These are phyloP conservation scores for Cyclotella cryptica DNA, from an alignment of 108 stramenopile species.

Conservation along the genomic window DNA sequence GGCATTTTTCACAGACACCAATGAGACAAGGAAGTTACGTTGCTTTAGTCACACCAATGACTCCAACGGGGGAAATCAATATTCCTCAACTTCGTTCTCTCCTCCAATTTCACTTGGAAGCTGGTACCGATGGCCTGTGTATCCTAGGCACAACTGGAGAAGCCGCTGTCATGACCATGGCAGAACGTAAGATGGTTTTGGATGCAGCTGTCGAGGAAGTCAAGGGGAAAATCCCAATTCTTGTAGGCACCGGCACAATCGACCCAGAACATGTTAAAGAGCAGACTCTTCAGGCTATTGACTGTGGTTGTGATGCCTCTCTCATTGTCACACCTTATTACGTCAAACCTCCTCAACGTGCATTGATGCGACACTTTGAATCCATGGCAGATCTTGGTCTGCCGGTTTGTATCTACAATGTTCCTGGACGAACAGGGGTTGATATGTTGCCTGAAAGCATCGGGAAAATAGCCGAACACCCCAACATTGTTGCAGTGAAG, in stretches of 20 bases:
- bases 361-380: slow-evolving; percentile 69
- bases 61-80: slow-evolving; percentile 61
- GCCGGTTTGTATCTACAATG: slow-evolving; percentile 86
- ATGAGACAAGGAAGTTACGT: slow-evolving; percentile 65
- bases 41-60: slow-evolving; percentile 80
- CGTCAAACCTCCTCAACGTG: slow-evolving; percentile 82
- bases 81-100: slow-evolving; percentile 53
- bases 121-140: slow-evolving; percentile 78
- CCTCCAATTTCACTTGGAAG: slow-evolving; percentile 69
- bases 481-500: slow-evolving; percentile 77
- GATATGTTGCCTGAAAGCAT: slow-evolving; percentile 65
- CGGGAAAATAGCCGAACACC: slow-evolving; percentile 55
- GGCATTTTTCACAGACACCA: slow-evolving; percentile 29
- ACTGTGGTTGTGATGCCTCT: slow-evolving; percentile 74
- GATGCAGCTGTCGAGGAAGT: slow-evolving; percentile 64
- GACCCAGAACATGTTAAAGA: slow-evolving; percentile 59
- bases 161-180: slow-evolving; percentile 60
- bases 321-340: slow-evolving; percentile 89
- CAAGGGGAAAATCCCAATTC: slow-evolving; percentile 68
- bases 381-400: slow-evolving; percentile 69
- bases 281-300: slow-evolving; percentile 66
- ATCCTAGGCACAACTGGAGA: slow-evolving; percentile 83
- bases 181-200: slow-evolving; percentile 67
- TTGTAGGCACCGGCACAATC: slow-evolving; percentile 74
- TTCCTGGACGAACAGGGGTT: slow-evolving; percentile 68